A percentile compares a stretch with the other conserved stretches of the same genome.
Conservation (phyloP, 805 yeast genomes). For the Nakazawaea siamensis region DNA sequence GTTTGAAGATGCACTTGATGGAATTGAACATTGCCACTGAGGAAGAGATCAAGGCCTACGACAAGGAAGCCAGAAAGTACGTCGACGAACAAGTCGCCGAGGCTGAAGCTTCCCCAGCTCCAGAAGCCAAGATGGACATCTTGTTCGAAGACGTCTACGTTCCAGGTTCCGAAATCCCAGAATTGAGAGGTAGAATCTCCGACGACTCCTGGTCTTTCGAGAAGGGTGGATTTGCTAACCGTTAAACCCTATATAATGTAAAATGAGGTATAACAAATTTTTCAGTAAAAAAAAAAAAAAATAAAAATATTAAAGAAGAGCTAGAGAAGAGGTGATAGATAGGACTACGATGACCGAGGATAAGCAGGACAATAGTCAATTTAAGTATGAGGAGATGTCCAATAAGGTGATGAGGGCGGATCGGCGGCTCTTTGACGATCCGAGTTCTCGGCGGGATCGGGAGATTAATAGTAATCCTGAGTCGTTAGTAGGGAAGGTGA, state of each 20-base stretch:
- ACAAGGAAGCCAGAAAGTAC: conserved; percentile 91
- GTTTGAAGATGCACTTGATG: conserved; percentile 79
- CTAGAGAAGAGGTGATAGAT: background rate
- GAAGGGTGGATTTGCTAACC: conserved; percentile 30
- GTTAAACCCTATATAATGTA: too few relatives aligned
- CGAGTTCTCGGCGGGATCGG: conserved; percentile 25
- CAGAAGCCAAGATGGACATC: conserved; percentile 91
- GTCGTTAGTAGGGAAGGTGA: conserved; percentile 63
- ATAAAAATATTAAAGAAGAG: too few relatives aligned
- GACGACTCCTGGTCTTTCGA: conserved; percentile 77
- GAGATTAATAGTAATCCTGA: conserved; percentile 61
- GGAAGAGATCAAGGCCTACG: conserved; percentile 89
- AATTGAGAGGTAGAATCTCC: conserved; percentile 92
- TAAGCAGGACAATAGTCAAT: conserved; percentile 24
- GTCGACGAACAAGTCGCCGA: conserved; percentile 91
- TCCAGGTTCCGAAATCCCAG: conserved; percentile 88
- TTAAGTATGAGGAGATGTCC: conserved; percentile 68
- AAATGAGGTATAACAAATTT: background rate
- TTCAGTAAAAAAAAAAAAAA: background rate
- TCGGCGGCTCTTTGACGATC: conserved; percentile 35
- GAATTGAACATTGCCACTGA: conserved; percentile 85
- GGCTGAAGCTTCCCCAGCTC: conserved; percentile 92
- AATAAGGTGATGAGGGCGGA: conserved; percentile 63
- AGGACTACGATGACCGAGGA: too few relatives aligned
- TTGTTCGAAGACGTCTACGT: conserved; percentile 95